A percentile compares a stretch with the other conserved stretches of the same genome.
These are phyloP conservation scores for Neolentinus lepideus DNA, from an alignment of 1,284 basidiomycete genomes.

Conservation along the genomic window DNA sequence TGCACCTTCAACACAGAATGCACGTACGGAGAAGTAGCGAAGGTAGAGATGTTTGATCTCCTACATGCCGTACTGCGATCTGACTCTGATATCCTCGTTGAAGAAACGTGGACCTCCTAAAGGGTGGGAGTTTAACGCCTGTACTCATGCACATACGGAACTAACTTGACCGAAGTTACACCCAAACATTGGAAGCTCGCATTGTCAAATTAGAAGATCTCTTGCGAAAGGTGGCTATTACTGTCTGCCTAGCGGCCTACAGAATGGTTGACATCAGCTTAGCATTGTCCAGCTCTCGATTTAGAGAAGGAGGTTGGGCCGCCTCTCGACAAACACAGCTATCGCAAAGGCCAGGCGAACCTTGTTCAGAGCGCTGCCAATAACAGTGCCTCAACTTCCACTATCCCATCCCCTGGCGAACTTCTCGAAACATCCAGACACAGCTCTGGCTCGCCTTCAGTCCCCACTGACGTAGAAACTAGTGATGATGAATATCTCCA, in stretches of 20 bases:
- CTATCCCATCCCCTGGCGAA: background rate
- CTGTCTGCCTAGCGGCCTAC: background rate
- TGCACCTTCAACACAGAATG: background rate
- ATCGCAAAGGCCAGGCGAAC: background rate
- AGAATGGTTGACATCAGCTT: background rate
- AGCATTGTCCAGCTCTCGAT: background rate
- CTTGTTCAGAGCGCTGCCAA: background rate
- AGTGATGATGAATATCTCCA: background rate
- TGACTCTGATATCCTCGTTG: background rate
- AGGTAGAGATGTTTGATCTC: background rate
- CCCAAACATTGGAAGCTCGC: background rate
- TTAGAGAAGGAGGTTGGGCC: background rate
- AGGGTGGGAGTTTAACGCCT: background rate
- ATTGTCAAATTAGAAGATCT: background rate
- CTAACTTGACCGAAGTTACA: background rate
- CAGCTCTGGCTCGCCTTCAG: background rate
- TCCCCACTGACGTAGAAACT: background rate
- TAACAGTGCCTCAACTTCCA: background rate
- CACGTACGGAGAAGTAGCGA: background rate
- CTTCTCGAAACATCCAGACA: background rate
- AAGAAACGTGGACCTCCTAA: constrained; percentile 2
- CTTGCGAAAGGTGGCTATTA: background rate
- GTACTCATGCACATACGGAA: background rate
- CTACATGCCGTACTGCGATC: background rate
- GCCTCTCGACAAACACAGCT: background rate